A percentile compares a stretch with the other conserved stretches of the same genome.
phyloP scores from a whole-genome alignment of 768 basidiomycete genomes.

The Epithele typhae region DNA sequence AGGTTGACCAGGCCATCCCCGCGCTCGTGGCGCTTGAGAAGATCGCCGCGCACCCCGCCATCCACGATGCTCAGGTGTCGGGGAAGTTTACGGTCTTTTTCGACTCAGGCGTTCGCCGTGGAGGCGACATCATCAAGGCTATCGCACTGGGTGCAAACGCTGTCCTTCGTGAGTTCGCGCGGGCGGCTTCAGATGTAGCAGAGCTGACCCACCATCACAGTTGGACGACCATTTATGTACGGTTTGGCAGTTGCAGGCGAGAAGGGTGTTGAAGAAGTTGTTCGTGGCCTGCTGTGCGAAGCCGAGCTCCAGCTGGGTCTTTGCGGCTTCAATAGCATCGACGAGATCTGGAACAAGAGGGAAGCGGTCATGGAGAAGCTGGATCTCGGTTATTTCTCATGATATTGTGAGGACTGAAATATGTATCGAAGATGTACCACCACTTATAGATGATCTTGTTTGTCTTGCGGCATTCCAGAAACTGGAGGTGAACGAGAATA shows the following conservation, averaged over 20 bases:
- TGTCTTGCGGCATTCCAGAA: too few relatives aligned
- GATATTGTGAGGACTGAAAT: too few relatives aligned
- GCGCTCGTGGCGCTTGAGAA: slow-evolving; percentile 67
- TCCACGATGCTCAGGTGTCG: slow-evolving; percentile 50
- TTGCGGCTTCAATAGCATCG: slow-evolving; percentile 34
- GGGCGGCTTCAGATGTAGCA: slow-evolving; percentile 53
- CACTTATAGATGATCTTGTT: too few relatives aligned
- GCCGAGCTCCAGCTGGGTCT: slow-evolving; percentile 62
- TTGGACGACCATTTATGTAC: slow-evolving; percentile 74
- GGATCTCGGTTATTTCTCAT: too few relatives aligned
- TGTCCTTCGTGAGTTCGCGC: slow-evolving; percentile 54
- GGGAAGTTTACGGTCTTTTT: slow-evolving; percentile 66
- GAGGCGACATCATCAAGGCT: slow-evolving; percentile 81
- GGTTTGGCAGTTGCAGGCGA: slow-evolving; percentile 68
- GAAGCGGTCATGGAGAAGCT: slow-evolving; percentile 47
- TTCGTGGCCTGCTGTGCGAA: slow-evolving; percentile 65
- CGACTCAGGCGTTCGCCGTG: slow-evolving; percentile 28
- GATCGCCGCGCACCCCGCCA: slow-evolving; percentile 59
- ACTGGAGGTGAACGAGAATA: too few relatives aligned
- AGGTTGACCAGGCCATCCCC: slow-evolving; percentile 75
- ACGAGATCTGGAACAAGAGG: slow-evolving; percentile 59
- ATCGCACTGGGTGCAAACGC: slow-evolving; percentile 83
- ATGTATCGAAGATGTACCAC: too few relatives aligned
- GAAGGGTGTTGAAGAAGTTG: slow-evolving; percentile 70
- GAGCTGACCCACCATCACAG: slow-evolving; percentile 28